These are phyloP conservation scores for Linum trigynum DNA, from an alignment of 345 rosid genomes.

Conservation along the genomic window DNA sequence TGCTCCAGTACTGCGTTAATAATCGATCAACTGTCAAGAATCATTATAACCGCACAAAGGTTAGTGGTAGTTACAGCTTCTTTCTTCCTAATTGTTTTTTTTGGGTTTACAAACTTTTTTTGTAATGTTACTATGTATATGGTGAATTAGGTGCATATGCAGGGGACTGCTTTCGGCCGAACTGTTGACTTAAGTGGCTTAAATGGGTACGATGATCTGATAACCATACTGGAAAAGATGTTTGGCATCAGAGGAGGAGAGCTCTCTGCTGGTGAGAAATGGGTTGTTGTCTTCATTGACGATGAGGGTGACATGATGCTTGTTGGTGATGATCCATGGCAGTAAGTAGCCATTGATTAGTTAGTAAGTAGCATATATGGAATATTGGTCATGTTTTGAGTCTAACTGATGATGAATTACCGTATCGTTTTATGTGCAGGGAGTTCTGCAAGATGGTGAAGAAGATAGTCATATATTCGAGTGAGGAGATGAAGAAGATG, in stretches of 20 bases:
- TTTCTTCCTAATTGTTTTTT: too few species aligned
- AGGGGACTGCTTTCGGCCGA: slow-evolving; percentile 79
- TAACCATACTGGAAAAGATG: slow-evolving; percentile 67
- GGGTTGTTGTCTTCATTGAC: slow-evolving; percentile 86
- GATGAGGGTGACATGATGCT: slow-evolving; percentile 97
- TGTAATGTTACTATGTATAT: too few species aligned
- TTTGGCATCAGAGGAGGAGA: slow-evolving; percentile 69
- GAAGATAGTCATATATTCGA: slow-evolving; percentile 68
- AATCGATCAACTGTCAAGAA: too few species aligned
- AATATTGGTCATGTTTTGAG: too few species aligned
- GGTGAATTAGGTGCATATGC: slow-evolving; percentile 99
- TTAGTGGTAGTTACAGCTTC: too few species aligned
- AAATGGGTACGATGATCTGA: slow-evolving; percentile 61
- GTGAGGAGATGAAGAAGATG: too few species aligned
- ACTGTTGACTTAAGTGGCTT: slow-evolving; percentile 61
- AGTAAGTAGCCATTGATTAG: too few species aligned
- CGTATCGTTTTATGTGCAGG: slow-evolving; percentile 30
- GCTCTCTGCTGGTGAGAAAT: slow-evolving; percentile 45
- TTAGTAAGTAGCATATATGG: too few species aligned
- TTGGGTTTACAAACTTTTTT: too few species aligned
- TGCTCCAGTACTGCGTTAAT: too few species aligned
- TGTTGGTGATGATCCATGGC: slow-evolving; percentile 94
- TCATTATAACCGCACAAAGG: too few species aligned
- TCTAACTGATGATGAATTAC: too few species aligned
- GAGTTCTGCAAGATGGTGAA: slow-evolving; percentile 91